Base-by-base conservation (phyloP, 306 rosid species). In the Malus domestica region DNA sequence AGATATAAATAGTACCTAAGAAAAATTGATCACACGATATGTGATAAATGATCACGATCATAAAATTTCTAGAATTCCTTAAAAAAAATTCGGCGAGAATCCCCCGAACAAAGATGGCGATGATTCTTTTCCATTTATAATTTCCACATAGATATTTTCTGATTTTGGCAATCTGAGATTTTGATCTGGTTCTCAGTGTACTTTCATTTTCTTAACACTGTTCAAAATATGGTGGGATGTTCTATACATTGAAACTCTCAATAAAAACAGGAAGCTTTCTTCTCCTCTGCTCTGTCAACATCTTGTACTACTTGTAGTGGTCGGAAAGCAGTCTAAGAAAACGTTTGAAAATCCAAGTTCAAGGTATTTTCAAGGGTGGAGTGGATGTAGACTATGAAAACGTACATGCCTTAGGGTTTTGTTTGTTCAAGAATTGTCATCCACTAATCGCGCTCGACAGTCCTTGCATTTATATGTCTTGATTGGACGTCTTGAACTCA, bases 251-350 rank as follows among this genome's bases (percentile, higher is more conserved):
- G 90, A 86, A 89, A 78, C 80, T 57, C 72, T 27, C 81, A 33
- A 88, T 81, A 85, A 85, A 89, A 84, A 82, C 91, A 92, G 80
- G 61, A 5, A 3, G 3, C 55, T 15, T 15, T 49, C 55, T 49
- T 16, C 74, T 60, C 66, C 54, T 20, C 67, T 58, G 68, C 65
- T 52, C 71, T 68, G 93, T 89, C 96, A 82, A 80, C 93, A 84
- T 89, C 97, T 84, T 79, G 58, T 61, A 13, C 18, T 59, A 15
- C 55, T 49, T 49, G 18, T 49, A 19, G 54, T 49, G 8, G 55
- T 49, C 7, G 8, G 55, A 14, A 15, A 22, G 42, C 4, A 72
- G 58, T 23, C 16, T 80, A 81, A 73, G 59, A 68, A 27, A 73
- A 45, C 67, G 32, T 78, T 75, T 65, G 20, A 38, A 19, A 38